Base-by-base conservation (phyloP, 208 protist genomes). In the Willaertia magna region DNA sequence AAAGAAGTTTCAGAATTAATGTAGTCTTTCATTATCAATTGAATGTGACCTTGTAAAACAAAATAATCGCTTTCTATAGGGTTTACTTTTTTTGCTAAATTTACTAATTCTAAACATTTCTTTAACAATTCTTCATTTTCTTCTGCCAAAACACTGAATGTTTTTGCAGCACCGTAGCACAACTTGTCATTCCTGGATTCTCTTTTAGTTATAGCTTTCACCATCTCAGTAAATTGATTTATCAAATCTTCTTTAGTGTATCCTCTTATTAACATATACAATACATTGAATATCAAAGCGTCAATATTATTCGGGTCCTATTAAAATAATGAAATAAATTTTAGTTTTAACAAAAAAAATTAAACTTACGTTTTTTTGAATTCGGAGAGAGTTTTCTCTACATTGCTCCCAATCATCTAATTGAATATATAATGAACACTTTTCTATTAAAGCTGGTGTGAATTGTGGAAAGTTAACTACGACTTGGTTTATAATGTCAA, bases 401-500 rank as follows among this genome's bases (percentile, higher is more conserved):
- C 91, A 91, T 88, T 97, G 95, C 16, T 96, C 93, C 96, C 96
- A 98, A 86, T 97, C 95, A 52, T 95, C 94, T 34, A 94, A 91
- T 75, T 90, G 89, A 88, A 98, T 92, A 26, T 96, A 90, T 76
- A 96, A 51, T n/a, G 30, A 4, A 14, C 39, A 20, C 74, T 91
- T 91, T 46, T 89, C 75, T 39, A 75, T 43, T 2, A 90, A 78
- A 42, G 87, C 88, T 7, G 87, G 87, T 9, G 51, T 14, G 55
- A 90, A 90, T 52, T 82, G 85, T 26, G 51, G 7, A 59, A 85
- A 83, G 0, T 30, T 20, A 1, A 89, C 88, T 12, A 90, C 79
- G 12, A 87, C 55, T 67, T 88, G 30, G 39, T 85, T 89, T 20
- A 89, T 49, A 43, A 48, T 49, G 18, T 91, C 88, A n/a, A 91